Evolutionary conservation across 1,139 yeast species (phyloP).

Genomic region (Yamadazyma spencermartinsiae): DNA sequence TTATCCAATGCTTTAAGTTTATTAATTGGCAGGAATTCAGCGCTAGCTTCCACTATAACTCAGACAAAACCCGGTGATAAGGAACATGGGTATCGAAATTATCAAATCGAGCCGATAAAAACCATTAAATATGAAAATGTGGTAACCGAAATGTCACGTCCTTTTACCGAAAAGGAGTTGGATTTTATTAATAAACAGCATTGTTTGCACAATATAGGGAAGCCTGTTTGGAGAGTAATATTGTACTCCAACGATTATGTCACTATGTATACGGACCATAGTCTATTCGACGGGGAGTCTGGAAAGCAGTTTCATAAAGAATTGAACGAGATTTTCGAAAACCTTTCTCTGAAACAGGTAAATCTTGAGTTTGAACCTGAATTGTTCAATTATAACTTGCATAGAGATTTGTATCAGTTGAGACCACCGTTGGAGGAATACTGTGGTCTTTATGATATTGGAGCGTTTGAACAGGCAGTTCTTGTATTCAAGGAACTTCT

Average conservation of each 20-base stretch:
- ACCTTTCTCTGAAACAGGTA: constrained; percentile 9
- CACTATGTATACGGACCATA: constrained; percentile 33
- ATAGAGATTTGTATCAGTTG: constrained; percentile 4
- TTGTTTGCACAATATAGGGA: constrained; percentile 17
- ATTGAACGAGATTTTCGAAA: constrained; percentile 19
- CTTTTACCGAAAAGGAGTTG: constrained; percentile 19
- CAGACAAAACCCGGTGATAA: constrained; percentile 11
- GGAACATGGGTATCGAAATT: constrained; percentile 18
- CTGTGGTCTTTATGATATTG: constrained; percentile 2
- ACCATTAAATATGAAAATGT: constrained; percentile 26
- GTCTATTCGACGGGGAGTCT: constrained; percentile 37
- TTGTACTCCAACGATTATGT: constrained; percentile 24
- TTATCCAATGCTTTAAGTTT: constrained; percentile 28
- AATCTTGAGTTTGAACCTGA: constrained; percentile 1
- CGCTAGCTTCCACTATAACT: not conserved
- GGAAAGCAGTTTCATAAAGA: constrained; percentile 34
- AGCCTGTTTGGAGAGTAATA: constrained; percentile 34
- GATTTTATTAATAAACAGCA: constrained; percentile 17
- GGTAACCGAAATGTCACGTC: constrained; percentile 19
- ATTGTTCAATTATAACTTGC: constrained; percentile 13
- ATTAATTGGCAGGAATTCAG: constrained; percentile 24
- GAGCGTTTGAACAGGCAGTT: not conserved
- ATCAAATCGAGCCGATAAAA: constrained; percentile 20
- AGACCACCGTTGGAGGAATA: constrained; percentile 12
- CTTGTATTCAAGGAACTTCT: constrained; percentile 1